Evolutionary conservation across 257 asterid species (phyloP), one percentile per base, ranked within the genome.

Genomic region (Przewalskia tangutica): DNA sequence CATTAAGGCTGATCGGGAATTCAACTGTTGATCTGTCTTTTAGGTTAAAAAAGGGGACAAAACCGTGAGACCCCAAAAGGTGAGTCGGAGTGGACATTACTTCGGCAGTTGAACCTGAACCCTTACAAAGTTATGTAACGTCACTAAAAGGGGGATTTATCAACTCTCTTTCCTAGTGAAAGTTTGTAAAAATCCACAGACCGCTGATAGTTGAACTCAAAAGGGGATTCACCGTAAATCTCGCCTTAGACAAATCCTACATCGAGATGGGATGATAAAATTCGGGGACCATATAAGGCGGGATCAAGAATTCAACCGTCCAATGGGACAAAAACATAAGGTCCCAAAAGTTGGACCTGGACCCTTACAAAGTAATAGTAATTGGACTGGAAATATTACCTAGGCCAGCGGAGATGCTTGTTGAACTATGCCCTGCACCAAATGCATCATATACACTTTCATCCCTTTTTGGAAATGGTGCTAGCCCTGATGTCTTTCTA

Each of bases 381-480:
- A 62, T 10, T 40, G 42, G 46, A 27, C 2, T 13, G 27, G 7
- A 50, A 14, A 27, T 75, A 75, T 13, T 88, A 92, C 97, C 98
- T 55, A 93, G 89, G 66, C 98, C 98, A 78, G 98, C 95, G 73
- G 98, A 93, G 17, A 93, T 93, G 88, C 97, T 93, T 1, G 97
- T 93, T 32, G 95, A 93, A 86, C 97, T 91, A 70, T 93, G 97
- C 34, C 97, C 97, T n/a, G 89, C 94, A 50, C 97, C 97, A 36
- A 93, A 93, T 63, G 94, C 88, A 91, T 93, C 97, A 83, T 92
- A 92, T 5, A 81, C 84, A 75, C 97, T 91, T 86, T 91, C 97
- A 51, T 90, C 94, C 77, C 97, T 87, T 78, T 90, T 93, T 0
- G 97, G 93, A 77, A 92, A 93, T 11, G 95, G 97, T 16, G 97